A percentile compares a stretch with the other conserved stretches of the same genome.
Conservation (phyloP, 306 rosid species). For the Mimosa bimucronata region DNA sequence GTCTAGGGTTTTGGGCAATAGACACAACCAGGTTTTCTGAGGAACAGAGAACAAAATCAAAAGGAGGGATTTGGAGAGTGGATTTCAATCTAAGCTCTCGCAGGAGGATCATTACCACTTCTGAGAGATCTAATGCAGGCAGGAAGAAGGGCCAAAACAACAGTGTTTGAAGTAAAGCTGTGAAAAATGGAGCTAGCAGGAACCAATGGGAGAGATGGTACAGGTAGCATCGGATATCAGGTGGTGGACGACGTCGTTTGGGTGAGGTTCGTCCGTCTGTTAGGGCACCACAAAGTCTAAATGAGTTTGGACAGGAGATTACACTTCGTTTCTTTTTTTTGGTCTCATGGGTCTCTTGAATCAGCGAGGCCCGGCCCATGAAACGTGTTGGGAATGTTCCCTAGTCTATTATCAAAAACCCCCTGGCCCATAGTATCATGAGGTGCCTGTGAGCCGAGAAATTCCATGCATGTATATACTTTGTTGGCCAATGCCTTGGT, state of each 20-base stretch:
- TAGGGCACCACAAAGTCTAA: too few relatives aligned
- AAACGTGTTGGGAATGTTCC: too few relatives aligned
- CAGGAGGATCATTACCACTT: conserved; percentile 50
- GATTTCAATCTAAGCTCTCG: conserved; percentile 40
- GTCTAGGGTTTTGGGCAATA: conserved; percentile 49
- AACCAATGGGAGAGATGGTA: not conserved
- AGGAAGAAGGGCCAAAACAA: conserved; percentile 10
- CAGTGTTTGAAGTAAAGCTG: not conserved
- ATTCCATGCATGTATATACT: too few relatives aligned
- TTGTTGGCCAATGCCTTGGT: too few relatives aligned
- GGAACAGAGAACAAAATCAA: conserved; percentile 29
- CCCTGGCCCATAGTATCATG: too few relatives aligned
- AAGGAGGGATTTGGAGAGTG: conserved; percentile 36
- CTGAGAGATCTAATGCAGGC: not conserved
- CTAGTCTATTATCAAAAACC: too few relatives aligned
- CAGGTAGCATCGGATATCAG: not conserved
- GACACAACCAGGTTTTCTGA: conserved; percentile 22
- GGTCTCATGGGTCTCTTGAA: too few relatives aligned
- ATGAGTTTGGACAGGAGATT: too few relatives aligned
- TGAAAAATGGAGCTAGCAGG: not conserved
- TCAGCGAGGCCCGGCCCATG: too few relatives aligned
- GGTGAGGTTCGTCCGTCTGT: too few relatives aligned
- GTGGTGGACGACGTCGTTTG: conserved; percentile 16
- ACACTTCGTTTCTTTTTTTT: too few relatives aligned
- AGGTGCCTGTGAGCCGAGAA: too few relatives aligned